Evolutionary conservation across 768 basidiomycete species (phyloP).

Genomic region (Clavaria fumosa): DNA sequence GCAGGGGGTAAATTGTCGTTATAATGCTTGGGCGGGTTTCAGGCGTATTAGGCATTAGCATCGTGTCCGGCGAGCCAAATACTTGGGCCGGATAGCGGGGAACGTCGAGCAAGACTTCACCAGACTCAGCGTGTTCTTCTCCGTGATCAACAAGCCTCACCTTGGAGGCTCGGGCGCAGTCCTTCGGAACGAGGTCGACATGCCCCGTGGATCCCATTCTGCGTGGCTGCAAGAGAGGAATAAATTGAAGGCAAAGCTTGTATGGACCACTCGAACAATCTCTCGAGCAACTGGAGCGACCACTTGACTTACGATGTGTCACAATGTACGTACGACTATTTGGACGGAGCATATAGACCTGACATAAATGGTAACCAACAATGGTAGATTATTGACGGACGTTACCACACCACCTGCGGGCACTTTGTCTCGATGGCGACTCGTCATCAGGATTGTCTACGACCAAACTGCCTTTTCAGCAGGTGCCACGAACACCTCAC

Average conservation of each 20-base stretch:
- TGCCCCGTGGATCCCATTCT: conserved; percentile 15
- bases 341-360: too few species aligned
- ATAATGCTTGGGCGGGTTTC: too few species aligned
- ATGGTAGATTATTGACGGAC: conserved; percentile 57
- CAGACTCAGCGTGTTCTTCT: too few species aligned
- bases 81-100: too few species aligned
- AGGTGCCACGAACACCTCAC: conserved; percentile 40
- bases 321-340: conserved; percentile 42
- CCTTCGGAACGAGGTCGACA: conserved; percentile 28
- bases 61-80: too few species aligned
- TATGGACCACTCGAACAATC: conserved; percentile 4
- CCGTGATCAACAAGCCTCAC: conserved; percentile 29
- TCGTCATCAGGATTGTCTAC: conserved; percentile 47
- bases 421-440: conserved; percentile 66
- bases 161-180: conserved; percentile 17
- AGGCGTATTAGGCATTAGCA: too few species aligned
- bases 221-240: neutral
- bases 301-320: conserved; percentile 37
- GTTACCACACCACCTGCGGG: conserved; percentile 51
- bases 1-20: too few species aligned
- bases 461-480: conserved; percentile 56
- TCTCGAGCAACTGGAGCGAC: conserved; percentile 3
- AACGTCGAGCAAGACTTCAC: too few species aligned
- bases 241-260: conserved; percentile 4
- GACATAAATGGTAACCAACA: conserved; percentile 2